phyloP scores from a whole-genome alignment of 345 rosid genomes.

The Eucalyptus paniculata region DNA sequence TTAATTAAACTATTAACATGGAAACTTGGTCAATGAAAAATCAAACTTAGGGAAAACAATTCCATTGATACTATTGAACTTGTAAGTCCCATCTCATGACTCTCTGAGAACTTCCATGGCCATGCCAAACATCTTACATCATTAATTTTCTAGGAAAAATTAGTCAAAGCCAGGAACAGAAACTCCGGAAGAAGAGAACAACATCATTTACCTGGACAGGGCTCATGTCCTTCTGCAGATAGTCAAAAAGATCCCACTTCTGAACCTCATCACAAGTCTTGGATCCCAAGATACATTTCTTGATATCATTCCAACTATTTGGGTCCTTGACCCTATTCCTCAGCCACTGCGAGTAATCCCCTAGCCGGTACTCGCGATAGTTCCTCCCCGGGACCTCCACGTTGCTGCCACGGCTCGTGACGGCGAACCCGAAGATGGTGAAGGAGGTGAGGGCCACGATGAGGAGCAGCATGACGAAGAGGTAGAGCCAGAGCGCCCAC shows the following conservation, averaged over 20 bases:
- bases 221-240: slow-evolving; percentile 43
- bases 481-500: slow-evolving; percentile 92
- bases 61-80: background rate
- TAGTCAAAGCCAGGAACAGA: background rate
- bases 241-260: slow-evolving; percentile 78
- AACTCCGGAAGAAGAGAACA: background rate
- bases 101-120: background rate
- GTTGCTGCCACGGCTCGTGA: slow-evolving; percentile 74
- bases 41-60: background rate
- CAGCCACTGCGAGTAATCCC: slow-evolving; percentile 79
- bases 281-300: slow-evolving; percentile 68
- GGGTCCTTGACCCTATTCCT: slow-evolving; percentile 44
- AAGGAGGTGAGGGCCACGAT: slow-evolving; percentile 54
- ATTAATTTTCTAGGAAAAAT: background rate
- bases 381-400: slow-evolving; percentile 47
- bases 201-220: slow-evolving; percentile 57
- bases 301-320: slow-evolving; percentile 58
- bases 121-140: background rate
- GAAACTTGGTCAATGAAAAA: background rate
- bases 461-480: slow-evolving; percentile 62
- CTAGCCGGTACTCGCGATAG: slow-evolving; percentile 65
- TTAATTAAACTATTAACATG: background rate
- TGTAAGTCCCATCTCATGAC: background rate
- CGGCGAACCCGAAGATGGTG: slow-evolving; percentile 76
- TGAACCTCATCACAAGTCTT: slow-evolving; percentile 54